phyloP scores from a whole-genome alignment of 148 eudicot genomes.

The Diospyros kaki region DNA sequence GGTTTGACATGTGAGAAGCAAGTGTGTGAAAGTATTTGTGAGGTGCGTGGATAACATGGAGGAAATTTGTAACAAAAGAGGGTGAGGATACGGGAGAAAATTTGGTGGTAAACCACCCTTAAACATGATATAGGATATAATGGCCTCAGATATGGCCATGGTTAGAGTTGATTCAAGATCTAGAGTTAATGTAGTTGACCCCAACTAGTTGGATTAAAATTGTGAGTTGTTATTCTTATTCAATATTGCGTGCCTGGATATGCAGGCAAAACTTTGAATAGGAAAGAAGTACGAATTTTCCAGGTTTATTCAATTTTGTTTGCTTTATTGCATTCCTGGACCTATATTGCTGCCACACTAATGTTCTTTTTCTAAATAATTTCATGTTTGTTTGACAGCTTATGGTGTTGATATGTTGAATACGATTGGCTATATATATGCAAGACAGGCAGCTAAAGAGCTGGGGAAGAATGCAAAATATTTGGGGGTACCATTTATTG shows the following conservation, averaged over 20 bases:
- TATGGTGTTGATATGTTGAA: slow-evolving; percentile 96
- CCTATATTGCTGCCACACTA: slow-evolving; percentile 5
- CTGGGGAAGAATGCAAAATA: slow-evolving; percentile 89
- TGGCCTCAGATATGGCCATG: too few relatives aligned
- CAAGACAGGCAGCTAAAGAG: slow-evolving; percentile 95
- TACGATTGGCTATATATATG: slow-evolving; percentile 93
- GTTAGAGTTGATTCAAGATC: too few relatives aligned
- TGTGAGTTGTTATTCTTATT: not conserved
- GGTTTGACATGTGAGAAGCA: too few relatives aligned
- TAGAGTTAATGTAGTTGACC: too few relatives aligned
- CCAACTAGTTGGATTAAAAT: too few relatives aligned
- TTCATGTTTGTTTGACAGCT: slow-evolving; percentile 45
- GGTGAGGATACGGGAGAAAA: too few relatives aligned
- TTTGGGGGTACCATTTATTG: slow-evolving; percentile 91
- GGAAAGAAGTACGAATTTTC: not conserved
- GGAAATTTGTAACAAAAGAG: too few relatives aligned
- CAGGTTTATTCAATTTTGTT: not conserved
- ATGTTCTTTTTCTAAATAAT: slow-evolving; percentile 17
- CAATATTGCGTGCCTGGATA: not conserved
- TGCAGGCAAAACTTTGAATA: not conserved
- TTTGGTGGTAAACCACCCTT: too few relatives aligned
- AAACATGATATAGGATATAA: too few relatives aligned
- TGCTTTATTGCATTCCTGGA: not conserved
- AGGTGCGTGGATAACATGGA: too few relatives aligned
- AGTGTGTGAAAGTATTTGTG: too few relatives aligned